Evolutionary conservation across 106 monocot genomes (phyloP), one percentile per base, ranked within the genome.

Genomic region (Dactylorhiza incarnata): DNA sequence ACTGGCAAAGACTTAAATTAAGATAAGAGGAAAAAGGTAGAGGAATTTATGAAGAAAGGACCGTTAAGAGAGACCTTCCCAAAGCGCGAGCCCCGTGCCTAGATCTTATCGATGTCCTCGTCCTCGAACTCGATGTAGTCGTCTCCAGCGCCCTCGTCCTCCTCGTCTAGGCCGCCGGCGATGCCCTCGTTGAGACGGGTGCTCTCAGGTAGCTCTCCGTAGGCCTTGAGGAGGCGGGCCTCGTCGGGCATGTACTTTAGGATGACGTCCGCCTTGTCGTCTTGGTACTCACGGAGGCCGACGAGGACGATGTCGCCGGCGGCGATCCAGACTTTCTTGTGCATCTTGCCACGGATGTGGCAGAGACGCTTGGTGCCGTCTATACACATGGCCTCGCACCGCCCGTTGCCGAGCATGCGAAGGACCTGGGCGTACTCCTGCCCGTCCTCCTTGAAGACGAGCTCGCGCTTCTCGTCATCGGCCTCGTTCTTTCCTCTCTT

Each of bases 191-290:
- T 89, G 62, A 89, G 77, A 72, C 89, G 79, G 37, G 82, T 84
- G 76, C 71, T 82, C 50, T 89, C 89, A 7, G 89, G 89, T 5
- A 89, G 74, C 80, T 89, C 89, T 1, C 89, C 89, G 68, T 89
- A 89, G 50, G 89, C 89, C 78, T 89, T 89, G 23, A 89, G 81
- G 3, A 89, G 81, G 49, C 89, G 51, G 37, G 89, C 89, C 76
- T 89, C 89, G 56, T 89, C 89, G 13, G 89, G 86, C 89, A 89
- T 89, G 86, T 89, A 89, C 79, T 89, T 89, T 59, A 89, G 80
- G 74, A 89, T 89, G 29, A 89, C 89, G 56, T 89, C 89, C 17
- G 89, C 89, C 80, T 89, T 89, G 48, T 89, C 89, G 74, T 89
- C 89, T 79, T 89, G 89, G 82, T 89, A 89, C 26, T 89, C 89